phyloP scores from a whole-genome alignment of 768 basidiomycete species.

The Mycena polygramma region DNA sequence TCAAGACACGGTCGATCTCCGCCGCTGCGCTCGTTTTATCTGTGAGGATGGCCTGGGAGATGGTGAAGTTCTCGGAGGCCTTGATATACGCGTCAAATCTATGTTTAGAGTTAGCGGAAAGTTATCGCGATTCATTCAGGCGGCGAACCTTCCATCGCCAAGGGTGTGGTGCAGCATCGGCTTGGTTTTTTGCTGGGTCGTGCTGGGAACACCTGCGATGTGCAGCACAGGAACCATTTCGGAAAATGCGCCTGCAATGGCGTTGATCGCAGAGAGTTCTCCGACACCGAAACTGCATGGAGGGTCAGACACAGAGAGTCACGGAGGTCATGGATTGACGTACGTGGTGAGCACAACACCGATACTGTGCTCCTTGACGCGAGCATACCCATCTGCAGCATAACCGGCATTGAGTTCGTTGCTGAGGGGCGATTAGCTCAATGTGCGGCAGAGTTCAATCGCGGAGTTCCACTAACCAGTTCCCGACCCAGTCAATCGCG shows the following conservation, averaged over 20 bases:
- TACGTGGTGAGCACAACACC: slow-evolving; percentile 86
- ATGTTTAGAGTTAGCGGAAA: slow-evolving; percentile 2
- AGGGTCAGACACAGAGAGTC: neutral
- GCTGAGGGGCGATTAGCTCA: slow-evolving; percentile 51
- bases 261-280: slow-evolving; percentile 89
- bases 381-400: slow-evolving; percentile 94
- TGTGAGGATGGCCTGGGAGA: slow-evolving; percentile 72
- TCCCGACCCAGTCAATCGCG: slow-evolving; percentile 87
- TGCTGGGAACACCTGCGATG: slow-evolving; percentile 87
- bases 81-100: slow-evolving; percentile 86
- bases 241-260: slow-evolving; percentile 85
- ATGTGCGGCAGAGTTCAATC: neutral
- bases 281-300: slow-evolving; percentile 87
- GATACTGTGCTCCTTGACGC: slow-evolving; percentile 81
- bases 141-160: slow-evolving; percentile 77
- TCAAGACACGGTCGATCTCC: slow-evolving; percentile 85
- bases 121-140: neutral
- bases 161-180: slow-evolving; percentile 91
- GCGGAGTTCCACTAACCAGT: slow-evolving; percentile 65
- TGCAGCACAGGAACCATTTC: slow-evolving; percentile 94
- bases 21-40: slow-evolving; percentile 66
- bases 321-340: slow-evolving; percentile 25
- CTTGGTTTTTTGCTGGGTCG: slow-evolving; percentile 74
- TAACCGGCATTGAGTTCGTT: slow-evolving; percentile 92
- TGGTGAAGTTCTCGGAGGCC: slow-evolving; percentile 82